Percentiles rank a stretch among this genome's conserved stretches.
Evolutionary conservation across 2,329 filamentous ascomycete species (phyloP).

Genomic region (Tolypocladium ovalisporum): DNA sequence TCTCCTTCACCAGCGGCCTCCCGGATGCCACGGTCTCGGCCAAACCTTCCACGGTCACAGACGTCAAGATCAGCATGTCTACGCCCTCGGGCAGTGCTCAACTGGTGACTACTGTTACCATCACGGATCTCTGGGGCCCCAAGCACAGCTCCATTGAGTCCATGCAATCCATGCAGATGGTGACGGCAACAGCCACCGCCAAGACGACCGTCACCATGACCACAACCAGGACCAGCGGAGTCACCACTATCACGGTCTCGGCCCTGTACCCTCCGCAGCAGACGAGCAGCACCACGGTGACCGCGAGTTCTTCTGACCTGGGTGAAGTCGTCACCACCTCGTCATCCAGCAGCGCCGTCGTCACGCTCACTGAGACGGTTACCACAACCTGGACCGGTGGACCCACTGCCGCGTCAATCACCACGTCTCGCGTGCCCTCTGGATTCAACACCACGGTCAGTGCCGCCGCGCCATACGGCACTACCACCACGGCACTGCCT

Average conservation of each 20-base stretch:
- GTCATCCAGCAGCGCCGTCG: background rate
- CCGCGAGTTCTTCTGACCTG: constrained; percentile 9
- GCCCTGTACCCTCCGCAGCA: constrained; percentile 1
- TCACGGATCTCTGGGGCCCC: constrained; percentile 18
- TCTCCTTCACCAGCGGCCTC: constrained; percentile 16
- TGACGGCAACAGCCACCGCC: background rate
- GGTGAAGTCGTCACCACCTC: constrained; percentile 11
- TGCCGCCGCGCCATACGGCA: constrained; percentile 12
- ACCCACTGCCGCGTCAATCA: constrained; percentile 15
- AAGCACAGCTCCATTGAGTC: background rate
- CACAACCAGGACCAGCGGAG: constrained; percentile 13
- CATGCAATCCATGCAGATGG: background rate
- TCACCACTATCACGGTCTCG: constrained; percentile 16
- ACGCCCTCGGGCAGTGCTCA: constrained; percentile 5
- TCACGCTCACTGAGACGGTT: constrained; percentile 16
- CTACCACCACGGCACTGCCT: constrained; percentile 9
- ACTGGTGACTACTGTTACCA: constrained; percentile 13
- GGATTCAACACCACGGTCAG: constrained; percentile 17
- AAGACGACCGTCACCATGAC: constrained; percentile 16
- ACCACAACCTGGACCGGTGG: constrained; percentile 20
- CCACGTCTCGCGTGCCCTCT: constrained; percentile 18
- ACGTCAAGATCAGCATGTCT: constrained; percentile 13
- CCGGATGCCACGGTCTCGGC: constrained; percentile 22
- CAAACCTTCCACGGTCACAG: constrained; percentile 19
- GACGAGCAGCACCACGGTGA: background rate